phyloP scores from a whole-genome alignment of 2,329 filamentous ascomycete genomes.

The Rhytidhysteron rufulum region DNA sequence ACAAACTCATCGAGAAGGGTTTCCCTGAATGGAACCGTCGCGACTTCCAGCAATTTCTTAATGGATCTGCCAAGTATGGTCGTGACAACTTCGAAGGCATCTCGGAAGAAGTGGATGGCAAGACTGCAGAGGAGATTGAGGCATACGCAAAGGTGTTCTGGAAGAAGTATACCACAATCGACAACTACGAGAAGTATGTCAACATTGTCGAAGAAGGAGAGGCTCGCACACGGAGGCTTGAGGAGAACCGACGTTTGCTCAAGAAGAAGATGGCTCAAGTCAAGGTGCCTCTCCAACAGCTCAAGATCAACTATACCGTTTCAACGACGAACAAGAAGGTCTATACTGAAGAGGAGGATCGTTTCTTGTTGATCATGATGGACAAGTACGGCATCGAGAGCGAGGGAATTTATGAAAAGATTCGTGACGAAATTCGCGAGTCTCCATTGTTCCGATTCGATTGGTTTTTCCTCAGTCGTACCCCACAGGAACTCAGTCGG shows the following conservation, averaged over 20 bases:
- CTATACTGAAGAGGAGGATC: constrained; percentile 96
- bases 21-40: constrained; percentile 95
- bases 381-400: constrained; percentile 90
- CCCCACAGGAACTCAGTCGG: constrained; percentile 85
- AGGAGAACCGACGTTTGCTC: constrained; percentile 89
- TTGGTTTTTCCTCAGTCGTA: constrained; percentile 98
- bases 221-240: constrained; percentile 80
- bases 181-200: constrained; percentile 85
- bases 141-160: constrained; percentile 94
- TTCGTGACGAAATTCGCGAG: constrained; percentile 95
- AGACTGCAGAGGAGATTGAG: constrained; percentile 78
- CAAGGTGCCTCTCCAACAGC: constrained; percentile 92
- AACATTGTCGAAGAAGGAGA: constrained; percentile 89
- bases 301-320: constrained; percentile 98
- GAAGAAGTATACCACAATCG: constrained; percentile 88
- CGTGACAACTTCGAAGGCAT: constrained; percentile 82
- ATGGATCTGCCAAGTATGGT: constrained; percentile 89
- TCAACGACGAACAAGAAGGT: constrained; percentile 99
- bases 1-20: constrained; percentile 73
- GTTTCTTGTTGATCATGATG: constrained; percentile 89
- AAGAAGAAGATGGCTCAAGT: constrained; percentile 95
- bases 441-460: constrained; percentile 95
- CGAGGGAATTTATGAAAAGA: constrained; percentile 84
- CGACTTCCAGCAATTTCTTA: constrained; percentile 97
- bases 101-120: constrained; percentile 85